Evolutionary conservation across 208 protist genomes (phyloP), one percentile per base, ranked within the genome.

Genomic region (Crithidia fasciculata): DNA sequence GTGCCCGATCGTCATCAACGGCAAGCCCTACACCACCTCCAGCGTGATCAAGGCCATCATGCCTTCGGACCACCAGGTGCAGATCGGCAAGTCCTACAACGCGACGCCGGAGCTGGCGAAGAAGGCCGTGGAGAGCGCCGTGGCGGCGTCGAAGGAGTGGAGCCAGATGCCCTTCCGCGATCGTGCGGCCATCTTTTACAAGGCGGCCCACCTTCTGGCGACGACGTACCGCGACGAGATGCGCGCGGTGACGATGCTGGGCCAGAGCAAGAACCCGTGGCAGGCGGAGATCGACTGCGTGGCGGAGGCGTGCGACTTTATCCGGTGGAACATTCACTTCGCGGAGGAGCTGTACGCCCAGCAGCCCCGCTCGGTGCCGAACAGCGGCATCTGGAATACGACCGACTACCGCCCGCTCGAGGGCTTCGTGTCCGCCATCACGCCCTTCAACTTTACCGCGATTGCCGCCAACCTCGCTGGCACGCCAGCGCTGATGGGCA

Each of bases 391-490:
- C 18, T 99, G 98, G 98, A 99, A 99, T 83, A 84, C 87, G 44
- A 83, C 95, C 2, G 96, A 99, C 58, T 99, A 99, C 81, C 88
- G 98, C 15, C 95, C 97, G 50, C 86, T 99, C 3, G 98, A 99
- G 70, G 98, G 98, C 55, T 99, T 99, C 76, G 92, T 97, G 61
- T 85, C 87, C 8, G 96, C 96, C 59, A 95, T 99, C 62, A 94
- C 97, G 37, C 98, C 98, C 13, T 99, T 99, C 80, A 99, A 99
- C 86, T 99, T 99, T 80, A 98, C 95, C n/a, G 98, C 98, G 18
- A 99, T 99, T 75, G 98, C 95, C 19, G 88, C 84, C 12, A 99
- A 99, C 86, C 87, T 99, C 36, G 84, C 87, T 39, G 92, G 87
- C 9, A 88, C 98, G 16, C 98, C 98, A 16, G 98, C 98, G 71